Evolutionary conservation across 345 rosid genomes (phyloP), one percentile per base, ranked within the genome.

Genomic region (Adansonia digitata): DNA sequence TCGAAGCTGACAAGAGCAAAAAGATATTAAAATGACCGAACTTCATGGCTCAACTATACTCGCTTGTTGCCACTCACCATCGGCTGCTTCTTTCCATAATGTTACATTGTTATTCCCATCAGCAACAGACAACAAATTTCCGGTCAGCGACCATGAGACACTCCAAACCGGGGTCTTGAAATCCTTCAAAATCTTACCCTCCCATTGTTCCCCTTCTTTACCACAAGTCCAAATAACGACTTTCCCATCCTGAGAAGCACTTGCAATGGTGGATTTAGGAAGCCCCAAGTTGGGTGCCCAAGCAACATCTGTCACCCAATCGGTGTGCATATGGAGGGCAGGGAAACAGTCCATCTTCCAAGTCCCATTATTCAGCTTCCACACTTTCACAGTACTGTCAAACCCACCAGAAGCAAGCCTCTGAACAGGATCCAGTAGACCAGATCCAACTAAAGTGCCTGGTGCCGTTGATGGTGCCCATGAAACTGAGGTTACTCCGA

Each of bases 221-320:
- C 81, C 83, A 14, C 72, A 77, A 0, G 89, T 82, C 92, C 92
- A 86, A 75, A 88, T 81, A 43, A 88, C 81, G 57, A 86, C 92
- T 0, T 79, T 86, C 56, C 92, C 92, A 73, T 88, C 92, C 73
- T 88, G 87, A 26, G 92, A 88, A 7, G 85, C 87, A 48, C 92
- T 88, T 0, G 90, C 92, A 64, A 88, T 84, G 43, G 90, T 88
- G 42, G 90, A 86, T 70, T 88, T 88, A 1, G 86, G 87, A 27
- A 88, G 88, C 52, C 92, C 92, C 79, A 88, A 77, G 81, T 85
- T 88, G 2, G 92, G 92, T 63, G 92, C 92, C 92, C 92, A 88
- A 0, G 90, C 90, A 72, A 88, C 92, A 46, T 86, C 92, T n/a
- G 89, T 80, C 2, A 88, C 90, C 92, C 92, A 85, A 37, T 88